Evolutionary conservation across 2,329 filamentous ascomycete genomes (phyloP).

Genomic region (Elsinoe arachidis): DNA sequence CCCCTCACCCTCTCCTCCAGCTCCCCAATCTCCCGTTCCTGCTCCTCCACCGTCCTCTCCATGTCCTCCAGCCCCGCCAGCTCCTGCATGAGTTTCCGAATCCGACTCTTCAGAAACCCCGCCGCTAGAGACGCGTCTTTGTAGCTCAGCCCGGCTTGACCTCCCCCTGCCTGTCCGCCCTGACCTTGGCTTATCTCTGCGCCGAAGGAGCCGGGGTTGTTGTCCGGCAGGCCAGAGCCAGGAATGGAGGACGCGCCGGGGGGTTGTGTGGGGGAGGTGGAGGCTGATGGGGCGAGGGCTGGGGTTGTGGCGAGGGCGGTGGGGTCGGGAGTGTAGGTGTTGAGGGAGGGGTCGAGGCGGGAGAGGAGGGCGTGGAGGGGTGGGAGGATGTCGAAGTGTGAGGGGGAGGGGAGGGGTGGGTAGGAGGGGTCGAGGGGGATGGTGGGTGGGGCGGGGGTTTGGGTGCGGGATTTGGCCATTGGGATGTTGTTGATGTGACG

Average conservation of each 20-base stretch:
- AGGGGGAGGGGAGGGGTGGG: conserved; percentile 62
- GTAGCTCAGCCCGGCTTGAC: conserved; percentile 41
- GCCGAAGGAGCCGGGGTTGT: no score
- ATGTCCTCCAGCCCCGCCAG: conserved; percentile 62
- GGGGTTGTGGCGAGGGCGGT: conserved; percentile 7
- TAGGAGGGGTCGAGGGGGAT: conserved; percentile 32
- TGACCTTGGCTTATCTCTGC: background rate
- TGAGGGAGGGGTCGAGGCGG: conserved; percentile 44
- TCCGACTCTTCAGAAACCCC: conserved; percentile 65
- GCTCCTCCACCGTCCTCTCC: conserved; percentile 55
- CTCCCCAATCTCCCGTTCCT: conserved; percentile 60
- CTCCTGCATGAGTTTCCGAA: conserved; percentile 60
- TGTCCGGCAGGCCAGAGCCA: no score
- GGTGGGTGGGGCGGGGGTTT: conserved; percentile 5
- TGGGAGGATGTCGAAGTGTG: conserved; percentile 77
- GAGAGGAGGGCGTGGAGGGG: conserved; percentile 70
- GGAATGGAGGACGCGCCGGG: background rate
- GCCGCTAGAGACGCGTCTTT: conserved; percentile 76
- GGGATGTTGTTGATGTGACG: no score
- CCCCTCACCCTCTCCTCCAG: conserved; percentile 55
- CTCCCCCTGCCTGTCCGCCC: background rate
- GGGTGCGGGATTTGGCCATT: conserved; percentile 12
- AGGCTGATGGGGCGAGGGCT: background rate
- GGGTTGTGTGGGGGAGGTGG: background rate
- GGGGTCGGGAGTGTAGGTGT: conserved; percentile 13